Evolutionary conservation across 2,329 filamentous ascomycete genomes (phyloP).

Genomic region (Aspergillus fructus): DNA sequence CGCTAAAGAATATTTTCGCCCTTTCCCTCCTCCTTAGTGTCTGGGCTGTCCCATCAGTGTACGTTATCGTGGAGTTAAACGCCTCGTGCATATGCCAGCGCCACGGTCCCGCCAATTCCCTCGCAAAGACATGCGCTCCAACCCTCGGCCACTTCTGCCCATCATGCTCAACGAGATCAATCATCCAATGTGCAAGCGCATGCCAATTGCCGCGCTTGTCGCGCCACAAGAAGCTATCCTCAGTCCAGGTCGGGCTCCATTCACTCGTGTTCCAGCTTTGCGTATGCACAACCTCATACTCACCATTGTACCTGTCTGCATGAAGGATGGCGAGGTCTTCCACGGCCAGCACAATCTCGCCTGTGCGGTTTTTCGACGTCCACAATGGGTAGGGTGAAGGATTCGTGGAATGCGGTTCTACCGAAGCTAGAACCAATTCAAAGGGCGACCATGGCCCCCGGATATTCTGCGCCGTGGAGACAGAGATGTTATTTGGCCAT

Average conservation of each 20-base stretch:
- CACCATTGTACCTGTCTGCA: slow-evolving; percentile 11
- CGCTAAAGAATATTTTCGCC: slow-evolving; percentile 51
- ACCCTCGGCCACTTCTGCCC: slow-evolving; percentile 31
- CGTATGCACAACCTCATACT: slow-evolving; percentile 12
- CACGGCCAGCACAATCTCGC: slow-evolving; percentile 3
- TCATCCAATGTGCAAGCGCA: slow-evolving; percentile 35
- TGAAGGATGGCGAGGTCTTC: slow-evolving; percentile 18
- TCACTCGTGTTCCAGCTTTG: slow-evolving; percentile 9
- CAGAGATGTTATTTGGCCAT: slow-evolving; percentile 16
- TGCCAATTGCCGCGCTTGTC: slow-evolving; percentile 39
- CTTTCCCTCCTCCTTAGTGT: slow-evolving; percentile 48
- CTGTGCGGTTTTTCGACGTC: neutral
- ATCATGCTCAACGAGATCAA: slow-evolving; percentile 24
- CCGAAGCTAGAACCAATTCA: neutral
- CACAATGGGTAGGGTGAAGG: slow-evolving; percentile 14
- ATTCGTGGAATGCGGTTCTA: slow-evolving; percentile 11
- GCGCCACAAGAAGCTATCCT: slow-evolving; percentile 38
- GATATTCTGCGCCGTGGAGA: slow-evolving; percentile 6
- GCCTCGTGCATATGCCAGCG: slow-evolving; percentile 31
- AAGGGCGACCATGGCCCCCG: slow-evolving; percentile 2
- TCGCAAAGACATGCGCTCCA: slow-evolving; percentile 34
- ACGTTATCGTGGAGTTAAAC: slow-evolving; percentile 28
- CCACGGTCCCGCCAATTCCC: slow-evolving; percentile 29
- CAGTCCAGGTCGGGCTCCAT: slow-evolving; percentile 21
- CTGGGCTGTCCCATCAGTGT: slow-evolving; percentile 42